Evolutionary conservation across 2,329 filamentous ascomycete species (phyloP).

Genomic region (Cladosporium sp.): DNA sequence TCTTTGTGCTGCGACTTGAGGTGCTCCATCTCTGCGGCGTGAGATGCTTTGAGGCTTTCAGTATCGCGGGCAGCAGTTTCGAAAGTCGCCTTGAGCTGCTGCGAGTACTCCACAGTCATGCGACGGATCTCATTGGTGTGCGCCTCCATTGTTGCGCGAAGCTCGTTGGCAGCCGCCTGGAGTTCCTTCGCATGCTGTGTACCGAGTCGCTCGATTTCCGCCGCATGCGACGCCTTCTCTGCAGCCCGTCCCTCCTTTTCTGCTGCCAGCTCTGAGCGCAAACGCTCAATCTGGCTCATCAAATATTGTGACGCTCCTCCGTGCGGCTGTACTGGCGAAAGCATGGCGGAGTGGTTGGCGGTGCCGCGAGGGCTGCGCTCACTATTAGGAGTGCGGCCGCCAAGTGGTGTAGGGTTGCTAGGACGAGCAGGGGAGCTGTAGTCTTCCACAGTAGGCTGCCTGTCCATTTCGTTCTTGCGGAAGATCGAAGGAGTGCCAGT

Average conservation of each 20-base stretch:
- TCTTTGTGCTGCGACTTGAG: constrained; percentile 16
- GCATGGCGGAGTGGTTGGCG: neutral
- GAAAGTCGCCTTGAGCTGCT: constrained; percentile 7
- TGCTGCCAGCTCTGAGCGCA: constrained; percentile 18
- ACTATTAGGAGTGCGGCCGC: constrained; percentile 1
- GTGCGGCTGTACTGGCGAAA: neutral
- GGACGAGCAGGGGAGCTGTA: constrained; percentile 9
- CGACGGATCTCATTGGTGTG: constrained; percentile 9
- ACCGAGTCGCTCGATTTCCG: constrained; percentile 3
- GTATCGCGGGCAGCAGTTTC: constrained; percentile 5
- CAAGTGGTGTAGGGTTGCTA: constrained; percentile 6
- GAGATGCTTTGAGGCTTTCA: constrained; percentile 13
- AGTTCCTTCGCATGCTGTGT: constrained; percentile 6
- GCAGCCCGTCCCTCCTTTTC: constrained; percentile 3
- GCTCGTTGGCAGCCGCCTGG: constrained; percentile 13
- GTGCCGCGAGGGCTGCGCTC: constrained; percentile 4
- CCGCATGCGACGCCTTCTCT: constrained; percentile 13
- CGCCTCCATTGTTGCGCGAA: constrained; percentile 11
- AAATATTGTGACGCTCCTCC: constrained; percentile 4
- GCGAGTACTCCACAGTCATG: constrained; percentile 3
- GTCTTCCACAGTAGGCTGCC: constrained; percentile 7
- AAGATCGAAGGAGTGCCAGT: constrained; percentile 4
- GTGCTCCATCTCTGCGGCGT: constrained; percentile 18
- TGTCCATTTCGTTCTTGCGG: neutral
- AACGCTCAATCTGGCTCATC: constrained; percentile 17